Conservation (phyloP, 2,329 filamentous ascomycete genomes). For the Ophiocordyceps camponoti-floridani region DNA sequence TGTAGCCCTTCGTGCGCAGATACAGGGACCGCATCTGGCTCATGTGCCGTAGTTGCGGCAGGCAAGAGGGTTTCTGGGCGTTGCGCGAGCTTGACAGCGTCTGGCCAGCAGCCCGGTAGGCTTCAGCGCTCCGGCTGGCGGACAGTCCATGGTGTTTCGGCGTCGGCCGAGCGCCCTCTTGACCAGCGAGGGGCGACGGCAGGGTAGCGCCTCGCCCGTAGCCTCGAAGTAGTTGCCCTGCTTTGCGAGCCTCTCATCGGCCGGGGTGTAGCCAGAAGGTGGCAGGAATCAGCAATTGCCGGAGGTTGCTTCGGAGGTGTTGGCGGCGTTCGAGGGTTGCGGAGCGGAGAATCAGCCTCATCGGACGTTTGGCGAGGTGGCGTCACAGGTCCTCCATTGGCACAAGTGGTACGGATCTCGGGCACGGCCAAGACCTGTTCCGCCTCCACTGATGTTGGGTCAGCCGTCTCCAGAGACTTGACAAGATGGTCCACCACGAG, state of each 20-base stretch:
- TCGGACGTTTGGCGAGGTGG: slow-evolving; percentile 33
- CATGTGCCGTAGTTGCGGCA: slow-evolving; percentile 7
- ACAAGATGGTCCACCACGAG: slow-evolving; percentile 39
- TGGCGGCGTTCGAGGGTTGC: slow-evolving; percentile 43
- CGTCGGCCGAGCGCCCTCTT: slow-evolving; percentile 34
- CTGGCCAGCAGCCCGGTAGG: slow-evolving; percentile 26
- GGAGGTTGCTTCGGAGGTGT: slow-evolving; percentile 25
- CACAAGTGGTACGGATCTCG: slow-evolving; percentile 19
- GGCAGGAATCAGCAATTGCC: slow-evolving; percentile 39
- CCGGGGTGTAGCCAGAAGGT: slow-evolving; percentile 42
- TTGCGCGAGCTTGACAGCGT: slow-evolving; percentile 35
- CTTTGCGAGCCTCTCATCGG: slow-evolving; percentile 30
- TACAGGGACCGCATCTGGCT: slow-evolving; percentile 10
- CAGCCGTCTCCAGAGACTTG: slow-evolving; percentile 28
- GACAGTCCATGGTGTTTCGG: slow-evolving; percentile 22
- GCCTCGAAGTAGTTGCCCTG: slow-evolving; percentile 36
- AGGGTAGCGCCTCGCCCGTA: slow-evolving; percentile 21
- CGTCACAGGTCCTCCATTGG: slow-evolving; percentile 26
- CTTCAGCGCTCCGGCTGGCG: slow-evolving; percentile 17
- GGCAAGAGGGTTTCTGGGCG: slow-evolving; percentile 14
- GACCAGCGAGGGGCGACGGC: slow-evolving; percentile 30
- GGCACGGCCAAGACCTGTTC: slow-evolving; percentile 12
- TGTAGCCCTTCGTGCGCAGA: slow-evolving; percentile 23
- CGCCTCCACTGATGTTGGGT: slow-evolving; percentile 9
- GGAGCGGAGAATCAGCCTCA: slow-evolving; percentile 41